A percentile compares a stretch with the other conserved stretches of the same genome.
These are phyloP conservation scores for Fusarium brachygibbosum DNA, from an alignment of 2,329 filamentous ascomycete genomes.

Conservation along the genomic window DNA sequence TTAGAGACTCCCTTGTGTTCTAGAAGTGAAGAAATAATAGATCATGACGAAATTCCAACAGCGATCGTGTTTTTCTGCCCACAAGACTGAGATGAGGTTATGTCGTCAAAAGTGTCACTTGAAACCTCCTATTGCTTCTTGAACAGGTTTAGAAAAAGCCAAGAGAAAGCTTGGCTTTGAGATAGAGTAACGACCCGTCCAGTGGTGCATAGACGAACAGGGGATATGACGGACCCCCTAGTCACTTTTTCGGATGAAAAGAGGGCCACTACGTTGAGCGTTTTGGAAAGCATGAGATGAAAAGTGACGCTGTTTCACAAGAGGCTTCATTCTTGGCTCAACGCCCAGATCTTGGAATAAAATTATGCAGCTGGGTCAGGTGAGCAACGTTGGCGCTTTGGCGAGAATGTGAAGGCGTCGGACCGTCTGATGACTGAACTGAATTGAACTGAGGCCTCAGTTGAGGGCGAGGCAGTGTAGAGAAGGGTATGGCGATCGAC, in stretches of 20 bases:
- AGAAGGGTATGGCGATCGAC: constrained; percentile 32
- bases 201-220: constrained; percentile 20
- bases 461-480: constrained; percentile 8
- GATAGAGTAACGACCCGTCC: constrained; percentile 34
- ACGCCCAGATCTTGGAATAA: constrained; percentile 14
- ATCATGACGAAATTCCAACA: background rate
- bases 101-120: constrained; percentile 22
- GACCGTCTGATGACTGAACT: background rate
- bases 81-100: background rate
- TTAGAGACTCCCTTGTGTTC: constrained; percentile 6
- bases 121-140: constrained; percentile 29
- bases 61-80: background rate
- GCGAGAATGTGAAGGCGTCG: constrained; percentile 15
- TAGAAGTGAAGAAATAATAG: background rate
- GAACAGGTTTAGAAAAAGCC: constrained; percentile 5
- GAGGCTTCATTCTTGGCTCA: constrained; percentile 15
- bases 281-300: background rate
- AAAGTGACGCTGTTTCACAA: constrained; percentile 35
- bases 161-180: constrained; percentile 37
- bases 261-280: constrained; percentile 23
- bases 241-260: constrained; percentile 30
- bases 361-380: background rate
- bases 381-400: background rate
- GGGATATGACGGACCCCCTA: constrained; percentile 17
- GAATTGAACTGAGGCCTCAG: background rate